phyloP scores from a whole-genome alignment of 1,139 yeast genomes.

The Kluyveromyces sp. region DNA sequence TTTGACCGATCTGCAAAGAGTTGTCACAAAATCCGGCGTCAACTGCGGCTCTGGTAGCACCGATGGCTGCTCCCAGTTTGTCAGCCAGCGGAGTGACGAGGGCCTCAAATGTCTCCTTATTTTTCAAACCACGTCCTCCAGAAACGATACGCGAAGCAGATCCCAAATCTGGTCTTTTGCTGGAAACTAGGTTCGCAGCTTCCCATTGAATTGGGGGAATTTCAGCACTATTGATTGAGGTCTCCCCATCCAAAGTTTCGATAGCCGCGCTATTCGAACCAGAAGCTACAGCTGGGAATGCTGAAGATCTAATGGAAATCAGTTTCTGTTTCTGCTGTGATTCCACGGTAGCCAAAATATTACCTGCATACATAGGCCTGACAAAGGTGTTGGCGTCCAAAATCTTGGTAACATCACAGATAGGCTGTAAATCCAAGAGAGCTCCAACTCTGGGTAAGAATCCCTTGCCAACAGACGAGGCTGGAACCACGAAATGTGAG shows the following conservation, averaged over 20 bases:
- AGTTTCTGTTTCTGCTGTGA: constrained; percentile 59
- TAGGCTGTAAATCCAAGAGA: constrained; percentile 75
- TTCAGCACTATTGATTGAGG: neutral
- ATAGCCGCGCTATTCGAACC: constrained; percentile 36
- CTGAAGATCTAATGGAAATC: constrained; percentile 75
- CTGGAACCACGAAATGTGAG: constrained; percentile 74
- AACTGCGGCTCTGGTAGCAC: constrained; percentile 98
- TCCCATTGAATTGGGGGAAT: constrained; percentile 20
- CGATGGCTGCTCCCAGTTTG: constrained; percentile 78
- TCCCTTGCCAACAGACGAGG: constrained; percentile 82
- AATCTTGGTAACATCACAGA: constrained; percentile 71
- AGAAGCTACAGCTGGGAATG: constrained; percentile 56
- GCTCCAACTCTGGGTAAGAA: constrained; percentile 86
- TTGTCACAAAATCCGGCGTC: constrained; percentile 94
- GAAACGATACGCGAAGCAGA: constrained; percentile 76
- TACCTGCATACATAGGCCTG: constrained; percentile 95
- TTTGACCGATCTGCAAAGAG: constrained; percentile 97
- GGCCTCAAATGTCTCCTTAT: constrained; percentile 77
- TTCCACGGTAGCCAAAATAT: constrained; percentile 79
- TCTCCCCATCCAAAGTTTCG: constrained; percentile 21
- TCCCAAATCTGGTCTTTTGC: constrained; percentile 87
- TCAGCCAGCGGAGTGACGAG: constrained; percentile 79
- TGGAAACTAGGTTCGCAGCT: constrained; percentile 47
- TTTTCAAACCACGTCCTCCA: constrained; percentile 93
- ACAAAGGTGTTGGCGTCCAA: constrained; percentile 65